Conservation (phyloP, 371 early-diverging fungal genomes). For the Dichotomocladium elegans region DNA sequence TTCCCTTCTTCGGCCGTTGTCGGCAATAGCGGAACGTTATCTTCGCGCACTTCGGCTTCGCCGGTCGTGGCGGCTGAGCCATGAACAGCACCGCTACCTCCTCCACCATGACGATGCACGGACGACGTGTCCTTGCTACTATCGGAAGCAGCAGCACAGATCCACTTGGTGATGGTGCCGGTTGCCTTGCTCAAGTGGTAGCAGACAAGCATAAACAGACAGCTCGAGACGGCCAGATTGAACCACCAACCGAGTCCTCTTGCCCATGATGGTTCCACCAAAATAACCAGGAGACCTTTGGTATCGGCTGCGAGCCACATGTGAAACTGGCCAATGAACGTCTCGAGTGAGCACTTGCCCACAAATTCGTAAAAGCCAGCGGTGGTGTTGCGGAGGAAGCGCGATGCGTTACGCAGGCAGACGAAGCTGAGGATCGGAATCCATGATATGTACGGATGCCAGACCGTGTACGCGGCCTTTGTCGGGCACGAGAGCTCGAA, state of each 20-base stretch:
- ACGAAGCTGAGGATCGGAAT: conserved; percentile 60
- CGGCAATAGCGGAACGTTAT: conserved; percentile 25
- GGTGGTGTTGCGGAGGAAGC: conserved; percentile 40
- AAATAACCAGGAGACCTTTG: conserved; percentile 53
- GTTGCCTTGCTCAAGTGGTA: conserved; percentile 51
- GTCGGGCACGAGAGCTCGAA: conserved; percentile 41
- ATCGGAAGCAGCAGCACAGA: conserved; percentile 7
- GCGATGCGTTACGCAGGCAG: conserved; percentile 61
- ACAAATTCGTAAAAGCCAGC: conserved; percentile 55
- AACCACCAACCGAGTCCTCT: conserved; percentile 48
- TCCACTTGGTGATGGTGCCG: conserved; percentile 46
- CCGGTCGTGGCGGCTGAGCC: too few species aligned
- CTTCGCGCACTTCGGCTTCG: too few species aligned
- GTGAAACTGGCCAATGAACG: conserved; percentile 79
- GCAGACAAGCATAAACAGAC: conserved; percentile 57
- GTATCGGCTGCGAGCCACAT: conserved; percentile 76
- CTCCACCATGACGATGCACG: not conserved
- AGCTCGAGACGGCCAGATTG: conserved; percentile 44
- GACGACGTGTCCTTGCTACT: not conserved
- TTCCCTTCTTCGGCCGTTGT: conserved; percentile 3
- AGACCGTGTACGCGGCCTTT: conserved; percentile 51
- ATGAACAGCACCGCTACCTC: too few species aligned
- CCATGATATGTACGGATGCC: conserved; percentile 65
- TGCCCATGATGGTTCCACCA: conserved; percentile 26
- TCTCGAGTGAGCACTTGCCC: conserved; percentile 69